phyloP scores from a whole-genome alignment of 129 eudicot species.

The Daucus carota region DNA sequence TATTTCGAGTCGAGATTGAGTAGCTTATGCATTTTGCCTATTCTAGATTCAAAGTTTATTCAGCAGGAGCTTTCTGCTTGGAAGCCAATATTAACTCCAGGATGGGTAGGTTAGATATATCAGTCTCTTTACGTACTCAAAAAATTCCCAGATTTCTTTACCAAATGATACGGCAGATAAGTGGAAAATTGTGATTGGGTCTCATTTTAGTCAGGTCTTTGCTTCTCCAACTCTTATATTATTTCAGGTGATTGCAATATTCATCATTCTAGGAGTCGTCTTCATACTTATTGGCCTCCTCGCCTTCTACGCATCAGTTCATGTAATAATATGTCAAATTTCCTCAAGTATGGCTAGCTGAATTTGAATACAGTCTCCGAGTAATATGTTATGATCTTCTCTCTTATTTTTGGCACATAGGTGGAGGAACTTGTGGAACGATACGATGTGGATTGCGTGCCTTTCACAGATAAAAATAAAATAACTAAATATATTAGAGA shows the following conservation, averaged over 20 bases:
- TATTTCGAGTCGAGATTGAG: neutral
- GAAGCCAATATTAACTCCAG: conserved; percentile 85
- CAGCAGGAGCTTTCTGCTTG: conserved; percentile 95
- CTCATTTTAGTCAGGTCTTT: neutral
- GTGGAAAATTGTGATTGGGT: too few species aligned
- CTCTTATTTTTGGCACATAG: conserved; percentile 27
- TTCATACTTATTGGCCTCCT: conserved; percentile 82
- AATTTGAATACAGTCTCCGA: neutral
- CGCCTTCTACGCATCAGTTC: conserved; percentile 61
- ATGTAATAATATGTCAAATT: conserved; percentile 34
- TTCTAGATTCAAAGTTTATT: conserved; percentile 83
- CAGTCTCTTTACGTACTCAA: too few species aligned
- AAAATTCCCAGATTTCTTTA: too few species aligned
- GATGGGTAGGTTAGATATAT: conserved; percentile 46
- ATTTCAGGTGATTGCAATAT: conserved; percentile 51
- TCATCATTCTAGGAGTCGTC: conserved; percentile 48
- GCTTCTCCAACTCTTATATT: neutral
- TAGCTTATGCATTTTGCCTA: neutral
- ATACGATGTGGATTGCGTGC: conserved; percentile 60
- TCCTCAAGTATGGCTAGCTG: neutral
- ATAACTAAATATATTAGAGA: conserved; percentile 34
- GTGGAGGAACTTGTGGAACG: conserved; percentile 78
- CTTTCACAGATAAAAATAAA: conserved; percentile 21
- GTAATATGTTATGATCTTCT: neutral
- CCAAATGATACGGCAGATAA: too few species aligned